phyloP scores from a whole-genome alignment of 257 asterid genomes.

The Hygrophila difformis region DNA sequence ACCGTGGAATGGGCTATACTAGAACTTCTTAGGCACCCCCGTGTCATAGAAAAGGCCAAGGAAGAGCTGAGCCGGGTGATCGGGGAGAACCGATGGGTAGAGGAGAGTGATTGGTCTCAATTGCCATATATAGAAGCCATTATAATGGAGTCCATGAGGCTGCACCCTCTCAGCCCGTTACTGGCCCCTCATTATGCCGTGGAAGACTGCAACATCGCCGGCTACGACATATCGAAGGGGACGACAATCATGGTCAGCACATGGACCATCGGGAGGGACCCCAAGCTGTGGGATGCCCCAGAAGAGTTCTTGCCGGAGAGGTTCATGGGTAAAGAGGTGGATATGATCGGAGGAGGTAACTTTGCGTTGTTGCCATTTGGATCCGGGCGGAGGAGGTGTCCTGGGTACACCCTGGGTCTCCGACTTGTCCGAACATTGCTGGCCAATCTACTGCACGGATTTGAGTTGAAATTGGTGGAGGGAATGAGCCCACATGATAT shows the following conservation, averaged over 20 bases:
- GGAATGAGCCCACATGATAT: not conserved
- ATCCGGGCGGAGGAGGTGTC: not conserved
- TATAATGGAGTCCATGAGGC: not conserved
- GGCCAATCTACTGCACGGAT: not conserved
- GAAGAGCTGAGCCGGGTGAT: not conserved
- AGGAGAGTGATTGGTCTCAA: not conserved
- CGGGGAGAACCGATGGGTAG: not conserved
- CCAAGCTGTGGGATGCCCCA: not conserved
- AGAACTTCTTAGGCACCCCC: not conserved
- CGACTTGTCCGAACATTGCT: not conserved
- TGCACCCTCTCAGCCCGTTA: not conserved
- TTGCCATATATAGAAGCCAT: no score
- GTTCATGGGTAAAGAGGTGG: not conserved
- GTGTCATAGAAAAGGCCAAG: not conserved
- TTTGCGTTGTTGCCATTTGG: not conserved
- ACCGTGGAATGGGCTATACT: not conserved
- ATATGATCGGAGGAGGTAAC: not conserved
- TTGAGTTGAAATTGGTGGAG: not conserved
- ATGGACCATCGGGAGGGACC: not conserved
- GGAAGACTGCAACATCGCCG: not conserved
- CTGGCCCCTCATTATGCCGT: not conserved
- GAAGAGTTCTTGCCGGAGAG: slow-evolving; percentile 1
- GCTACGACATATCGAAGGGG: no score
- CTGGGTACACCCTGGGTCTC: not conserved
- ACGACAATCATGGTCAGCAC: not conserved